A percentile compares a stretch with the other conserved stretches of the same genome.
Conservation (phyloP, 108 stramenopile species). For the Cafeteria roenbergensis region DNA sequence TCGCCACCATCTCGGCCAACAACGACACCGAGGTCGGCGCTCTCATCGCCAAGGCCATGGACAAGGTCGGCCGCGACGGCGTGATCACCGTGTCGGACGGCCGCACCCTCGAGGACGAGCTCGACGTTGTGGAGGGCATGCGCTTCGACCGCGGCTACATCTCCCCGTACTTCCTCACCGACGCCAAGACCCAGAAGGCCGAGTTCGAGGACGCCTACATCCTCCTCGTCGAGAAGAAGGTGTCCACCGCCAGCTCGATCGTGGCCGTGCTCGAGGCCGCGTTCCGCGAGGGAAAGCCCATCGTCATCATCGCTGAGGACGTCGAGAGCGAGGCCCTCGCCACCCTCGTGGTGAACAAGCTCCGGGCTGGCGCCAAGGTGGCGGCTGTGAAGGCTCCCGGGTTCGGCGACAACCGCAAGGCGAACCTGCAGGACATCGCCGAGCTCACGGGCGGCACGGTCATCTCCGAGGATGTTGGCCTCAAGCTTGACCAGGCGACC, state of each 20-base stretch:
- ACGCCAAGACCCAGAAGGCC: constrained; percentile 86
- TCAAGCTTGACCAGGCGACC: constrained; percentile 84
- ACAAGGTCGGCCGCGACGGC: constrained; percentile 96
- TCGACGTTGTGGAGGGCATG: constrained; percentile 99
- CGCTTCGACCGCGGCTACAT: constrained; percentile 98
- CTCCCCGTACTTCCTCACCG: constrained; percentile 97
- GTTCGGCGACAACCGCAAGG: constrained; percentile 99
- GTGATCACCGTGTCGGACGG: constrained; percentile 99
- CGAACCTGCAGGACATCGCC: constrained; percentile 97
- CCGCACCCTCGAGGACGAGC: constrained; percentile 93
- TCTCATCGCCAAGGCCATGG: constrained; percentile 94
- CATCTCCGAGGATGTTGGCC: constrained; percentile 88
- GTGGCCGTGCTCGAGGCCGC: constrained; percentile 81
- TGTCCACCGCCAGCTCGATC: constrained; percentile 80
- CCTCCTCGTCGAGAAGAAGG: constrained; percentile 96
- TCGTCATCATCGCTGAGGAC: constrained; percentile 95
- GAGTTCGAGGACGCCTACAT: constrained; percentile 90
- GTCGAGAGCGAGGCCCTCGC: constrained; percentile 96
- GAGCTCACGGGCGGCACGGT: constrained; percentile 92
- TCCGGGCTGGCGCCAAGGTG: constrained; percentile 95
- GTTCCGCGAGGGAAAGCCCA: constrained; percentile 75
- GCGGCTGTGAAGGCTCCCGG: constrained; percentile 99
- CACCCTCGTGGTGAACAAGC: constrained; percentile 98
- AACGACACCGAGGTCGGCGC: constrained; percentile 79
- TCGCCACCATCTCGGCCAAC: constrained; percentile 98